phyloP scores from a whole-genome alignment of 2,329 filamentous ascomycete species.

The Thermothelomyces thermophilus region DNA sequence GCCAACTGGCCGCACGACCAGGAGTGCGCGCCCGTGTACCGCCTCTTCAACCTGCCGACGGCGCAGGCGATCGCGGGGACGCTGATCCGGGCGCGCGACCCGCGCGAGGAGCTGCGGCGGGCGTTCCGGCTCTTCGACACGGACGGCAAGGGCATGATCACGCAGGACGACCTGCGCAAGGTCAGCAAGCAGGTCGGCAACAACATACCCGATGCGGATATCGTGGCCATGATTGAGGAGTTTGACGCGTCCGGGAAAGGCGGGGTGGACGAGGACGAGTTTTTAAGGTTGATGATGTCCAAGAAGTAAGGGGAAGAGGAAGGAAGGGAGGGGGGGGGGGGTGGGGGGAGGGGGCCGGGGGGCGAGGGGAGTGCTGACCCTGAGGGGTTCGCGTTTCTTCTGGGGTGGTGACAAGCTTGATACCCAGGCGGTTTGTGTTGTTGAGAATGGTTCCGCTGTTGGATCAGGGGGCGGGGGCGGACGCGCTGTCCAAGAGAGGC shows the following conservation, averaged over 20 bases:
- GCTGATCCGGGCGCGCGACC: conserved; percentile 75
- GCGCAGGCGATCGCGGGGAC: conserved; percentile 74
- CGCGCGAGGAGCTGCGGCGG: conserved; percentile 80
- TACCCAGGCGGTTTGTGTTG: conserved; percentile 11
- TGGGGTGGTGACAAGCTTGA: conserved; percentile 5
- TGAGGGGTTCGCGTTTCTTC: neutral
- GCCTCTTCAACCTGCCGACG: conserved; percentile 64
- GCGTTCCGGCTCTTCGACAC: conserved; percentile 93
- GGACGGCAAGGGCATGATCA: conserved; percentile 86
- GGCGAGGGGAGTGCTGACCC: too few relatives aligned
- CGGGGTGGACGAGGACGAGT: conserved; percentile 63
- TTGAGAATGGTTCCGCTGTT: neutral
- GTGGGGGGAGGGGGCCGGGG: too few relatives aligned
- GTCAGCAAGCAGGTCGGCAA: conserved; percentile 90
- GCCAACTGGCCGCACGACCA: conserved; percentile 48
- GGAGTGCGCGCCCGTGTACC: conserved; percentile 55
- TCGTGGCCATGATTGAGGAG: conserved; percentile 95
- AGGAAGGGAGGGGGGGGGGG: too few relatives aligned
- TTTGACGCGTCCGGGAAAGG: conserved; percentile 94
- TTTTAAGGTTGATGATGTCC: conserved; percentile 55
- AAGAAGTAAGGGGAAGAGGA: conserved; percentile 25
- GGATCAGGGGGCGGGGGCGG: conserved; percentile 2
- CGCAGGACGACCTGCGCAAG: conserved; percentile 75
- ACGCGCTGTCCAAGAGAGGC: neutral
- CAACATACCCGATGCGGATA: conserved; percentile 84